phyloP scores from a whole-genome alignment of 164 flowering plant genomes.

The Aristolochia californica region DNA sequence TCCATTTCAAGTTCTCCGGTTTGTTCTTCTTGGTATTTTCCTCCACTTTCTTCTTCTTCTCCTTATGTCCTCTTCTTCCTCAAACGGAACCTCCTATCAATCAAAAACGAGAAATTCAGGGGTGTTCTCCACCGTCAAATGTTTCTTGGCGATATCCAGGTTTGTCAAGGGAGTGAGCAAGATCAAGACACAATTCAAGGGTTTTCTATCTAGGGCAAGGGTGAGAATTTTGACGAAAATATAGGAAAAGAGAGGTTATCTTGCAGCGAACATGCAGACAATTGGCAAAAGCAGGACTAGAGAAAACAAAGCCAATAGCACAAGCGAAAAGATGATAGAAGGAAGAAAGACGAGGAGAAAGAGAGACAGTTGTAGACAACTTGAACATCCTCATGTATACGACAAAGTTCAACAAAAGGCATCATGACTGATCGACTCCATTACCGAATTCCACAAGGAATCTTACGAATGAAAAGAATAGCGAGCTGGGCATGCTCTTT shows the following conservation, averaged over 20 bases:
- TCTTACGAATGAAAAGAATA: too few species aligned
- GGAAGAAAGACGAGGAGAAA: conserved; percentile 1
- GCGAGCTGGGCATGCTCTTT: too few species aligned
- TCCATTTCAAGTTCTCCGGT: not conserved
- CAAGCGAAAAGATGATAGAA: not conserved
- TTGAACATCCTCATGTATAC: not conserved
- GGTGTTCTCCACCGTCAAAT: not conserved
- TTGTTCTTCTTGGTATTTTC: not conserved
- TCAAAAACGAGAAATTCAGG: not conserved
- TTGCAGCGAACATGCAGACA: not conserved
- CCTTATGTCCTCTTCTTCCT: not conserved
- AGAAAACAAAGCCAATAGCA: conserved; percentile 1
- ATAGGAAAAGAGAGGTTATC: not conserved
- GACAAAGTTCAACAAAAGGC: not conserved
- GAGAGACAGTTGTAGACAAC: not conserved
- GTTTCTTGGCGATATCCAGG: not conserved
- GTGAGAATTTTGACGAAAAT: not conserved
- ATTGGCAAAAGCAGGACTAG: conserved; percentile 3
- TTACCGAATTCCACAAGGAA: too few species aligned
- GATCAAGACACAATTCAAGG: not conserved
- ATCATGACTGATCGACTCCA: not conserved
- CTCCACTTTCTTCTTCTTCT: not conserved
- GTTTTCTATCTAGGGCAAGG: not conserved
- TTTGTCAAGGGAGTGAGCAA: not conserved
- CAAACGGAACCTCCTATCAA: conserved; percentile 1